Evolutionary conservation across 2,329 filamentous ascomycete genomes (phyloP), one percentile per base, ranked within the genome.

Genomic region (Ophidiomyces ophidiicola): DNA sequence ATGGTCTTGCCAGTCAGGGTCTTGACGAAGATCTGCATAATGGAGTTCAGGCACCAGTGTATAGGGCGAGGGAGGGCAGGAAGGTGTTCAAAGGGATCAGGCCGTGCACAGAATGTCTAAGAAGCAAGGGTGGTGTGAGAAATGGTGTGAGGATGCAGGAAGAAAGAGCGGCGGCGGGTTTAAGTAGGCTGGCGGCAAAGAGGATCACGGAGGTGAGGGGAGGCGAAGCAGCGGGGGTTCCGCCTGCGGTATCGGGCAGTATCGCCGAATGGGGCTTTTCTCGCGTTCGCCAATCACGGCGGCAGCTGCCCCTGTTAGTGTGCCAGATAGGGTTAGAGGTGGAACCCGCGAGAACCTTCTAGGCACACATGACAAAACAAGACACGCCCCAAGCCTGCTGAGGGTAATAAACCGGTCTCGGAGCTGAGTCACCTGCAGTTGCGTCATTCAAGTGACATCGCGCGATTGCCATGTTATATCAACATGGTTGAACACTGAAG

Each of bases 11-110:
- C 74, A 46, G 75, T 79, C 39, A 78, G 76, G 54, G 86, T 94
- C 80, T 94, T 94, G 57, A 94, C 87, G 67, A 94, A 94, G 74
- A 94, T 94, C 75, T 94, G 87, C 87, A 94, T 92, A 64, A 51
- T 78, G 66, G 50, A 60, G 49, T 42, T 51, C 46, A 48, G 43
- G 36, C 39, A 38, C 37, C 29, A 28, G 34, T 37, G 30, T 24
- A 41, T 19, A 42, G 32, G 43, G 41, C 28, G 42, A 24, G 41
- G 44, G 37, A 41, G 30, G 36, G 44, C 37, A 30, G 42, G 41
- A 36, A 38, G 42, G 43, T 28, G 30, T 36, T 41, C 43, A 45
- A 25, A 45, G 39, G 32, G 44, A 44, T 33, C 44, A 42, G 23
- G 14, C 11, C 12, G 39, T 35, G 44, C n/a, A n/a, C n/a, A 32